These are phyloP conservation scores for Stagonosporopsis chrysanthemi DNA, from an alignment of 2,329 filamentous ascomycete species.

Conservation along the genomic window DNA sequence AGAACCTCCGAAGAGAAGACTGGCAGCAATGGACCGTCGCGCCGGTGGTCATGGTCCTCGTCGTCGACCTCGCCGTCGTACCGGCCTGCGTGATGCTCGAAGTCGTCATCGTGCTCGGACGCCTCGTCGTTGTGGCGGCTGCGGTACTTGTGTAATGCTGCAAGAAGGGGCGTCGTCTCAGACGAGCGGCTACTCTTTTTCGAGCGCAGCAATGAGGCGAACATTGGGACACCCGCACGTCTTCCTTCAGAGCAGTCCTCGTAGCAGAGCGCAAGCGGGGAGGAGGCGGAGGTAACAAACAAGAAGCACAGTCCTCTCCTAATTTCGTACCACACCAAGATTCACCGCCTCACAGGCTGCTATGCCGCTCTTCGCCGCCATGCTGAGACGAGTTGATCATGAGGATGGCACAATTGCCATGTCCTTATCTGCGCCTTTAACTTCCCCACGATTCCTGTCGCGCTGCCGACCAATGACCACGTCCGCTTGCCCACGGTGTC, in stretches of 20 bases:
- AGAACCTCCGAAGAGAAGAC: slow-evolving; percentile 51
- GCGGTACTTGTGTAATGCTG: slow-evolving; percentile 42
- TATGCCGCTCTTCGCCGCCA: slow-evolving; percentile 19
- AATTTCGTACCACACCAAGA: slow-evolving; percentile 18
- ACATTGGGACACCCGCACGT: slow-evolving; percentile 41
- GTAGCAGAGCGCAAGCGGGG: slow-evolving; percentile 9
- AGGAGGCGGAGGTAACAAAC: slow-evolving; percentile 4
- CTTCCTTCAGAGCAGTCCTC: slow-evolving; percentile 22
- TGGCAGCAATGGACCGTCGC: slow-evolving; percentile 48
- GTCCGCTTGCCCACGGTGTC: slow-evolving; percentile 16
- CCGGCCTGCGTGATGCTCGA: slow-evolving; percentile 18
- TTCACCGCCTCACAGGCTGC: slow-evolving; percentile 20
- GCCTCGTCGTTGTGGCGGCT: slow-evolving; percentile 34
- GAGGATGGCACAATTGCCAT: slow-evolving; percentile 20
- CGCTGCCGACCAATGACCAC: slow-evolving; percentile 17
- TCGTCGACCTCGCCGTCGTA: slow-evolving; percentile 20
- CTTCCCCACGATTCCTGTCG: slow-evolving; percentile 23
- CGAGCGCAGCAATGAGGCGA: slow-evolving; percentile 47
- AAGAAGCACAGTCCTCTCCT: slow-evolving; percentile 10
- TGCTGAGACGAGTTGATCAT: slow-evolving; percentile 23
- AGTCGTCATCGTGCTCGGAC: slow-evolving; percentile 32
- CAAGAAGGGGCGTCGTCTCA: slow-evolving; percentile 48
- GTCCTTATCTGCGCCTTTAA: slow-evolving; percentile 21
- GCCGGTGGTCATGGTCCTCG: slow-evolving; percentile 37
- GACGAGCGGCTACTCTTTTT: slow-evolving; percentile 34